Conservation (phyloP, 179 eudicot species). For the Sideroxylon spinosum region DNA sequence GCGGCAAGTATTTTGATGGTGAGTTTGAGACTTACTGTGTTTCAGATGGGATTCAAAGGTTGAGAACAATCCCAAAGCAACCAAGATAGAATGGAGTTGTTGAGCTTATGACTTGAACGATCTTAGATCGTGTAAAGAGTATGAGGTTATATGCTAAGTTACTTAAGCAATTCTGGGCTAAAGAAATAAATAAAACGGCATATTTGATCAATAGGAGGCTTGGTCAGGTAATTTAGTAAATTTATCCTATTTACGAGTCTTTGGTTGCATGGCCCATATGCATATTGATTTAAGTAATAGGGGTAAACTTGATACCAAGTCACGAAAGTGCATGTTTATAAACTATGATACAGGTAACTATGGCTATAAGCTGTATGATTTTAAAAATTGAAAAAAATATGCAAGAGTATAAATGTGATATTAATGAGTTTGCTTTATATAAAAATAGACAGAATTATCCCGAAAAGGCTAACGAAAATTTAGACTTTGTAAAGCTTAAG, state of each 20-base stretch:
- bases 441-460: no score
- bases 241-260: no score
- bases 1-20: neutral
- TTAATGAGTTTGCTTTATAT: neutral
- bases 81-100: neutral
- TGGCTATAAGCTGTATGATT: conserved; percentile 14
- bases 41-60: neutral
- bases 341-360: conserved; percentile 4
- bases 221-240: no score
- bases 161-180: neutral
- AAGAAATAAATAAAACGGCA: no score
- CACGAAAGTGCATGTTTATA: no score
- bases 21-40: neutral
- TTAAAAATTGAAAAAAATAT: neutral
- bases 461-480: no score
- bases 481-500: neutral
- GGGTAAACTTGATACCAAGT: no score
- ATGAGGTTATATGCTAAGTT: neutral
- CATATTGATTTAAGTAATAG: no score
- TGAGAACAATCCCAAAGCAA: neutral
- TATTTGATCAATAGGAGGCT: neutral
- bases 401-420: neutral
- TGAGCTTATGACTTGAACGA: neutral
- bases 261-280: no score
- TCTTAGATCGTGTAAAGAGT: neutral